These are phyloP conservation scores for Daldinia bambusicola DNA, from an alignment of 495 filamentous ascomycete genomes.

Conservation along the genomic window DNA sequence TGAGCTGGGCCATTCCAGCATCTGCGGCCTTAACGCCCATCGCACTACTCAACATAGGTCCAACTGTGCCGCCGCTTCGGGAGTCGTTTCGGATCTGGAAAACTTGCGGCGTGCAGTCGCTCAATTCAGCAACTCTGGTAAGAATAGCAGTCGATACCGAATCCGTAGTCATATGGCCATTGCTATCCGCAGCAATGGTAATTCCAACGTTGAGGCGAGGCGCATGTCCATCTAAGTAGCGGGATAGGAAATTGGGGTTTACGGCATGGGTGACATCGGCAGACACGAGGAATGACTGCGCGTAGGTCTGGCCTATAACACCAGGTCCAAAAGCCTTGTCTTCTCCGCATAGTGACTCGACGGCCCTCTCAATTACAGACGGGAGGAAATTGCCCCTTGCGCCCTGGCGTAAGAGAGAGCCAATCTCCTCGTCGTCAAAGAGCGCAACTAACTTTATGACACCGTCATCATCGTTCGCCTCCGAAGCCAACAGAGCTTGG, in stretches of 20 bases:
- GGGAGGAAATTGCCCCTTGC: slow-evolving; percentile 89
- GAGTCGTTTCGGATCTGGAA: slow-evolving; percentile 96
- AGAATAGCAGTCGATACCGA: slow-evolving; percentile 80
- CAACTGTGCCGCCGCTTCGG: slow-evolving; percentile 91
- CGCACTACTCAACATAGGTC: slow-evolving; percentile 82
- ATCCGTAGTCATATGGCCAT: slow-evolving; percentile 94
- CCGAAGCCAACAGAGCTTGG: slow-evolving; percentile 78
- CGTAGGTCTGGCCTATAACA: slow-evolving; percentile 82
- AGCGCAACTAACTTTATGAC: slow-evolving; percentile 86
- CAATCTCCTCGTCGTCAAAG: slow-evolving; percentile 98
- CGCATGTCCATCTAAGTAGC: slow-evolving; percentile 84
- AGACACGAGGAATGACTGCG: slow-evolving; percentile 91
- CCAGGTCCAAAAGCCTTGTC: slow-evolving; percentile 66
- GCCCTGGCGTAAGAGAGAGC: slow-evolving; percentile 88
- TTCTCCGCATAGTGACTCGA: slow-evolving; percentile 69
- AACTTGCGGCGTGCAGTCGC: slow-evolving; percentile 76
- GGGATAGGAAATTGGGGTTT: slow-evolving; percentile 87
- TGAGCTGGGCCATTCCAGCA: slow-evolving; percentile 89
- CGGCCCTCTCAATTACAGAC: slow-evolving; percentile 78
- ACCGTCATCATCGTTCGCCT: slow-evolving; percentile 59
- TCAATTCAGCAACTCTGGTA: slow-evolving; percentile 75
- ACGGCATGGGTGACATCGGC: slow-evolving; percentile 95
- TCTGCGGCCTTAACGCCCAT: slow-evolving; percentile 90
- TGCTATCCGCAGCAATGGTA: slow-evolving; percentile 84
- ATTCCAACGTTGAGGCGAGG: slow-evolving; percentile 92